Evolutionary conservation across 257 asterid genomes (phyloP).

Genomic region (Craterostigma plantagineum): DNA sequence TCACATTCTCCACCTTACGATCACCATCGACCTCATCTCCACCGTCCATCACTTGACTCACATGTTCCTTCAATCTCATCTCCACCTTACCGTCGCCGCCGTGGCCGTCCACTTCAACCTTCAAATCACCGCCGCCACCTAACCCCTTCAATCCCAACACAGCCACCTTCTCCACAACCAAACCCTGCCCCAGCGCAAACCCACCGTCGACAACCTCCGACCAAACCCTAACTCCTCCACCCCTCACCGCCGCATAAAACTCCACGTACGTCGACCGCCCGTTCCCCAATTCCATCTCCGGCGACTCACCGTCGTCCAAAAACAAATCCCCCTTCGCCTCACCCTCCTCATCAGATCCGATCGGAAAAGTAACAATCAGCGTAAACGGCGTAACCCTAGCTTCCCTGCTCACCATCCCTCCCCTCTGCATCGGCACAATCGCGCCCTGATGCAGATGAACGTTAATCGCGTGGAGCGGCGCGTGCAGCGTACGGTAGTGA

Average conservation of each 20-base stretch:
- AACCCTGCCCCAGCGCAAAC: slow-evolving; percentile 54
- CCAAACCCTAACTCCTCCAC: slow-evolving; percentile 46
- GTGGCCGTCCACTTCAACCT: slow-evolving; percentile 41
- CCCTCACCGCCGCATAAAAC: slow-evolving; percentile 43
- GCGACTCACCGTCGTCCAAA: slow-evolving; percentile 73
- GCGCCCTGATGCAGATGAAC: slow-evolving; percentile 64
- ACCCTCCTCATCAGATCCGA: slow-evolving; percentile 31
- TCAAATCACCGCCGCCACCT: slow-evolving; percentile 21
- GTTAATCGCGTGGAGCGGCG: slow-evolving; percentile 56
- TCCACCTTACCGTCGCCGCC: slow-evolving; percentile 15
- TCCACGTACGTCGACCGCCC: slow-evolving; percentile 51
- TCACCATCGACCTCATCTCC: no score
- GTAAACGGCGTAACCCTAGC: slow-evolving; percentile 74
- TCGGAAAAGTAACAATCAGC: slow-evolving; percentile 53
- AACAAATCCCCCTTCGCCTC: slow-evolving; percentile 52
- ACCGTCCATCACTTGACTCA: slow-evolving; percentile 14
- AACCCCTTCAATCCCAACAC: slow-evolving; percentile 63
- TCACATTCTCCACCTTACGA: slow-evolving; percentile 30
- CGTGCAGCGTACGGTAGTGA: slow-evolving; percentile 27
- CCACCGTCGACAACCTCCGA: slow-evolving; percentile 52
- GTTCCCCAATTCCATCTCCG: slow-evolving; percentile 58
- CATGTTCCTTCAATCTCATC: slow-evolving; percentile 22
- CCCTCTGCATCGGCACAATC: slow-evolving; percentile 79
- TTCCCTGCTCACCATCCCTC: slow-evolving; percentile 57
- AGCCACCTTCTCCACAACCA: slow-evolving; percentile 47